Base-by-base conservation (phyloP, 2,329 filamentous ascomycete species). In the Hypoxylon sp. region DNA sequence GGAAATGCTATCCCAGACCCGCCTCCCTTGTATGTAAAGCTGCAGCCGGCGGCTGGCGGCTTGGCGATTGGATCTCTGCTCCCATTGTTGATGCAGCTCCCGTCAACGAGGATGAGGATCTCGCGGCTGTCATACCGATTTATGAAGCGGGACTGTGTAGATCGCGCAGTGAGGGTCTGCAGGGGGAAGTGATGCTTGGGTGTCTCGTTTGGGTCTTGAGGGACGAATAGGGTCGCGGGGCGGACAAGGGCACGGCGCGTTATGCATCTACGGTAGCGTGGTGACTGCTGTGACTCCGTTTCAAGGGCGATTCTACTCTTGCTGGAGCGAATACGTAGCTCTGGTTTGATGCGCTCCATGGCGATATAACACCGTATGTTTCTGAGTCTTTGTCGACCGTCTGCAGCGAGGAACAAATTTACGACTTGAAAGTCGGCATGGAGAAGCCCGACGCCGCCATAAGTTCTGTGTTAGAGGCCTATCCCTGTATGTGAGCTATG, bases 41-140 rank as follows among this genome's bases (percentile, higher is more conserved):
- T 74, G 59, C 75, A 76, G 19, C 76, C 77, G 7, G 68, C 77
- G 2, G 46, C 19, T 3, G 63, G 30, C 2, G 58, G 46, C 38
- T 63, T 57, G 13, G 62, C 43, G n/a, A 51, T 32, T 23, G 65
- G 70, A 21, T 62, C 46, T 11, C 56, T 45, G n/a, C 79, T 77
- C 11, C 76, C 75, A 62, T 82, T 82, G 61, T 80, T 74, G 28
- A 80, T 60, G 65, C 82, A 84, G 4, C 79, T 79, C 9, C 81
- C 81, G 61, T 82, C 80, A 9, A 81, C 76, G 61, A 80, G 81
- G 25, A 84, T 75, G 6, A 83, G 77, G 14, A 82, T 78, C 69
- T 81, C 75, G 25, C 72, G 73, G 43, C 73, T 72, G 60, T 81
- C 70, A 60, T 75, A 77, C 23, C 72, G 75, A 70, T 79, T 78